Base-by-base conservation (phyloP, 306 rosid species). In the Begonia peltatifolia region DNA sequence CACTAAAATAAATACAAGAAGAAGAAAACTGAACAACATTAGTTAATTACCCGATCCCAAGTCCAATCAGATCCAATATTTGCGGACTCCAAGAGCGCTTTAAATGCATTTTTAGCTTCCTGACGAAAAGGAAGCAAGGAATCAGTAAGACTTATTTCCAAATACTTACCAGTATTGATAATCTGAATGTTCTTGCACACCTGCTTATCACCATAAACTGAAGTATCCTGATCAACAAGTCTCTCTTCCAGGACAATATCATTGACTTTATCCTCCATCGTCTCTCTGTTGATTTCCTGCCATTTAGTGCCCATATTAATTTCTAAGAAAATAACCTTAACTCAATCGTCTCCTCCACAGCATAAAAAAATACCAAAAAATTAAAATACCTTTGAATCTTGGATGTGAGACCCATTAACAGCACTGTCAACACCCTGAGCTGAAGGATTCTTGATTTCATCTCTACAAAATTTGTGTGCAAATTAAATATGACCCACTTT, bases 41-140 rank as follows among this genome's bases (percentile, higher is more conserved):
- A 61, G 70, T 51, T 17, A 67, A 66, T 52, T 87, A 88, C 97
- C 93, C 93, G 86, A 67, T 88, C 97, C 97, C 97, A 88, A 52
- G 82, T 84, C 95, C 95, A 88, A 66, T 84, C 97, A 63, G 93
- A 82, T 51, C 95, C 89, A 71, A 88, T 76, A 70, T 82, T 84
- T 41, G 85, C 75, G 54, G 86, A 75, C 71, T 82, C 95, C 82
- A 88, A 54, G 58, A 88, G 86, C 44, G 80, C 70, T 80, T 82
- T 84, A 64, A 88, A 88, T 57, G 87, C 86, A 59, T 75, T 78
- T 75, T 88, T 84, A 47, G 93, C 97, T 73, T 88, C 97, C 97
- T 88, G 44, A 53, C 20, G 69, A 15, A 25, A 57, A 63, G 48
- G 41, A 14, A n/a, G 7, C 38, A 30, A 30, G 38, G 38, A 20